Base-by-base conservation (phyloP, 106 monocot species). In the Platanthera zijinensis region DNA sequence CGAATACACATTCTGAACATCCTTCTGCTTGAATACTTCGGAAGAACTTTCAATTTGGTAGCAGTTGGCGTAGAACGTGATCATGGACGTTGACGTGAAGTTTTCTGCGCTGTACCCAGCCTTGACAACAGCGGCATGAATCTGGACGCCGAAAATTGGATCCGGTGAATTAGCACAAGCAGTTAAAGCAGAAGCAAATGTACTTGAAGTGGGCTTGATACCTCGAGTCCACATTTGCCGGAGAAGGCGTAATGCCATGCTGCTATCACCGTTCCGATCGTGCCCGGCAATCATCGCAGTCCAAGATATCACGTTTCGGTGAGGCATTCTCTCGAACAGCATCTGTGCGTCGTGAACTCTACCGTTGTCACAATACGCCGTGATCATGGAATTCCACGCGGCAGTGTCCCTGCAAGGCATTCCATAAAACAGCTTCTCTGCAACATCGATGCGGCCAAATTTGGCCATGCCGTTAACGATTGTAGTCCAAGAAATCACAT, bases 321-420 rank as follows among this genome's bases (percentile, higher is more conserved):
- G 52, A 4, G 83, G 84, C 87, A 90, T 93, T n/a, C 53, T 78
- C 59, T 82, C 86, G 78, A 93, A 88, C 77, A 90, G 61, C n/a
- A 10, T 13, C 2, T 61, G 52, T 22, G 86, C 89, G 48, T 95
- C 86, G 0, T 5, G 10, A 59, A 88, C 66, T 75, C 82, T 82
- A 6, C 86, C 82, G 69, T 86, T 86, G 51, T 19, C 59, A 28
- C 79, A 90, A 13, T 88, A 95, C 28, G 83, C 95, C 39, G 83
- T 90, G 25, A 95, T 84, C 95, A 95, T 95, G 6, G 92, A 87
- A 56, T 95, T 95, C 89, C 87, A 95, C 25, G 95, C 83, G 7
- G 90, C 92, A 17, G 74, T 83, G 50, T 95, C 95, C 75, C 78
- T 83, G 0, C 14, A 1, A n/a, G 92, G 95, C 92, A 90, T 92